Conservation (phyloP, 495 filamentous ascomycete genomes). For the Glarea lozoyensis region DNA sequence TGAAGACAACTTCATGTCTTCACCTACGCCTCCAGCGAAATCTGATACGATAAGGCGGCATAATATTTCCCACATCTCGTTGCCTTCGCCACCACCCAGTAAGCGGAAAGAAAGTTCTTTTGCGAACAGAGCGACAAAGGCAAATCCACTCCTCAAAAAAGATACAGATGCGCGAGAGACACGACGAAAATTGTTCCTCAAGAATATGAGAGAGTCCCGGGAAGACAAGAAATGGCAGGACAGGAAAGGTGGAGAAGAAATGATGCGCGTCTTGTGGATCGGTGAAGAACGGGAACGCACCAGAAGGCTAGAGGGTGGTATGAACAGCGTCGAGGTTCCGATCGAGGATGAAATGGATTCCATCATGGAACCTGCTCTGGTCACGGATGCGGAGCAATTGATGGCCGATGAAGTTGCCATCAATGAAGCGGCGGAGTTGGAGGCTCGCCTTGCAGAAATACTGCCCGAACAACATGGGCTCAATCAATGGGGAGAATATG, state of each 20-base stretch:
- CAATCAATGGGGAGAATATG: too few relatives aligned
- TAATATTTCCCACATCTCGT: constrained; percentile 4
- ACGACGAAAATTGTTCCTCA: constrained; percentile 60
- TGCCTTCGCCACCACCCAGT: neutral
- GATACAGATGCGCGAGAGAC: constrained; percentile 41
- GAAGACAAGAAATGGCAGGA: constrained; percentile 58
- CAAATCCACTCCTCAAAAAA: constrained; percentile 29
- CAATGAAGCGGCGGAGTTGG: constrained; percentile 49
- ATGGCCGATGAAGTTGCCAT: constrained; percentile 36
- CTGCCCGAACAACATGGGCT: too few relatives aligned
- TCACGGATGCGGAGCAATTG: constrained; percentile 19
- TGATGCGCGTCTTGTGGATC: constrained; percentile 17
- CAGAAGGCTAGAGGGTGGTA: constrained; percentile 6
- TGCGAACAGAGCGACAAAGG: constrained; percentile 19
- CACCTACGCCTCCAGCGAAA: neutral
- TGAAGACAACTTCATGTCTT: too few relatives aligned
- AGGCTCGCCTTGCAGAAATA: constrained; percentile 32
- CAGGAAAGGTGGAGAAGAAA: constrained; percentile 66
- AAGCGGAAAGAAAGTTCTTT: constrained; percentile 6
- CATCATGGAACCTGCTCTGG: neutral
- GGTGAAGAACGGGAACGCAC: constrained; percentile 13
- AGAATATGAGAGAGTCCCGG: constrained; percentile 61
- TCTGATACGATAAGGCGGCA: neutral
- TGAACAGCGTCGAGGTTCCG: constrained; percentile 24
- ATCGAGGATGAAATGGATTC: constrained; percentile 31